Percentiles rank a stretch among this genome's conserved stretches.
Evolutionary conservation across 2,329 filamentous ascomycete genomes (phyloP).

Genomic region (Endoconidiophora polonica): DNA sequence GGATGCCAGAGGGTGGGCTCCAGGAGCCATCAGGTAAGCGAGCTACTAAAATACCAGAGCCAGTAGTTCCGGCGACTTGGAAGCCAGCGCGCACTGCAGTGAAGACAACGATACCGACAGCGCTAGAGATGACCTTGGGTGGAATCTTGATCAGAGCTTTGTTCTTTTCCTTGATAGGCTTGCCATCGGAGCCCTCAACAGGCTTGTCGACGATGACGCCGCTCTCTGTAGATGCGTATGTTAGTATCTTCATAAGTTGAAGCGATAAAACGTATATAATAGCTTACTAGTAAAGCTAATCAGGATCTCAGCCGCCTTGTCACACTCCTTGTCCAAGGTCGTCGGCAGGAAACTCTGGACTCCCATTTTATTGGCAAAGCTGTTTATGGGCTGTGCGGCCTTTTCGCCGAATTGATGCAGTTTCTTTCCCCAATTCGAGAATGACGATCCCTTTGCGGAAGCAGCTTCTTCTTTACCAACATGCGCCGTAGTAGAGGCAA

Average conservation of each 20-base stretch:
- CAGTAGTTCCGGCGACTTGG: conserved; percentile 48
- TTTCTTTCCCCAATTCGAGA: conserved; percentile 11
- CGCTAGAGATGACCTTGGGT: conserved; percentile 43
- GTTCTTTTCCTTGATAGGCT: conserved; percentile 25
- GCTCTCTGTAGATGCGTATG: conserved; percentile 18
- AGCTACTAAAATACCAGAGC: conserved; percentile 47
- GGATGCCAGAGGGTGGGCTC: conserved; percentile 69
- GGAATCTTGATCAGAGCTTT: conserved; percentile 37
- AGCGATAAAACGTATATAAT: conserved; percentile 12
- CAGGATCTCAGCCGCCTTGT: conserved; percentile 76
- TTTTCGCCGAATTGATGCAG: conserved; percentile 13
- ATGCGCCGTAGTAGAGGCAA: background rate
- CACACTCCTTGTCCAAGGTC: conserved; percentile 72
- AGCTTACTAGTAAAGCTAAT: conserved; percentile 67
- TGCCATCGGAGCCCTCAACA: conserved; percentile 17
- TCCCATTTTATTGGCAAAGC: conserved; percentile 67
- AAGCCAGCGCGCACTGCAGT: conserved; percentile 52
- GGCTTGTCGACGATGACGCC: conserved; percentile 33
- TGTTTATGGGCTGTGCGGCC: conserved; percentile 47
- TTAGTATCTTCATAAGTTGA: background rate
- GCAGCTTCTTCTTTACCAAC: background rate
- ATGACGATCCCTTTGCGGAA: background rate
- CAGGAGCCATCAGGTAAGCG: conserved; percentile 49
- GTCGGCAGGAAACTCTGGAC: conserved; percentile 73
- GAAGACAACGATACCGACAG: conserved; percentile 55